These are phyloP conservation scores for Tritrichomonas foetus DNA, from an alignment of 208 protist species.

Conservation along the genomic window DNA sequence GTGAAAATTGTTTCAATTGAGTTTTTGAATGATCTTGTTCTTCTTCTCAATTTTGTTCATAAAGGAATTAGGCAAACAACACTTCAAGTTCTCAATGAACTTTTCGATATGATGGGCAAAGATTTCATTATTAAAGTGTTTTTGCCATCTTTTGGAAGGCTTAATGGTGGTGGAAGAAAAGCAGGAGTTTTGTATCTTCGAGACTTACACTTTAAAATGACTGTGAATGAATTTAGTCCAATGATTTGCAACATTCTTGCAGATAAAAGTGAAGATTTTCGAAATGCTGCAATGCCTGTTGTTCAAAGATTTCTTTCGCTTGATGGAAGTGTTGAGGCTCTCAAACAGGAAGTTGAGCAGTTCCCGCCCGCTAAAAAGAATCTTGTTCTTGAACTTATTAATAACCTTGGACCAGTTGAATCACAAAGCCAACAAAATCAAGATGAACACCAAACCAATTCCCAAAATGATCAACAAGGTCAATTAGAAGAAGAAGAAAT, in stretches of 20 bases:
- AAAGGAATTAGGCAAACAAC: not conserved
- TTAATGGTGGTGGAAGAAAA: not conserved
- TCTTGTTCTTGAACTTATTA: too few species aligned
- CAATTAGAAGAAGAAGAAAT: too few species aligned
- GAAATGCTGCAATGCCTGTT: not conserved
- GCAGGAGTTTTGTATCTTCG: not conserved
- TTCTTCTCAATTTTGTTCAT: not conserved
- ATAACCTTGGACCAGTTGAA: too few species aligned
- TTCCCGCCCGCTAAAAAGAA: conserved; percentile 21
- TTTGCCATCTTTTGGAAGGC: not conserved
- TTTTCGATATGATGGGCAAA: not conserved
- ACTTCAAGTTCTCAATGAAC: not conserved
- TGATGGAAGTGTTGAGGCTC: not conserved
- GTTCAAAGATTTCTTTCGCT: not conserved
- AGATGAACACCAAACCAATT: too few species aligned
- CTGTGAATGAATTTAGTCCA: not conserved
- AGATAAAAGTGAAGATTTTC: not conserved
- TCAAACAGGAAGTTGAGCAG: not conserved
- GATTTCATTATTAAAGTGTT: not conserved
- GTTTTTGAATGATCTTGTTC: not conserved
- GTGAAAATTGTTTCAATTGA: not conserved
- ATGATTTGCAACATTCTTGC: not conserved
- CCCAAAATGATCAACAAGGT: too few species aligned
- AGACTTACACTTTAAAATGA: not conserved
- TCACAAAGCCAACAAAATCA: too few species aligned